phyloP scores from a whole-genome alignment of 768 basidiomycete species.

The Russula olivacea region DNA sequence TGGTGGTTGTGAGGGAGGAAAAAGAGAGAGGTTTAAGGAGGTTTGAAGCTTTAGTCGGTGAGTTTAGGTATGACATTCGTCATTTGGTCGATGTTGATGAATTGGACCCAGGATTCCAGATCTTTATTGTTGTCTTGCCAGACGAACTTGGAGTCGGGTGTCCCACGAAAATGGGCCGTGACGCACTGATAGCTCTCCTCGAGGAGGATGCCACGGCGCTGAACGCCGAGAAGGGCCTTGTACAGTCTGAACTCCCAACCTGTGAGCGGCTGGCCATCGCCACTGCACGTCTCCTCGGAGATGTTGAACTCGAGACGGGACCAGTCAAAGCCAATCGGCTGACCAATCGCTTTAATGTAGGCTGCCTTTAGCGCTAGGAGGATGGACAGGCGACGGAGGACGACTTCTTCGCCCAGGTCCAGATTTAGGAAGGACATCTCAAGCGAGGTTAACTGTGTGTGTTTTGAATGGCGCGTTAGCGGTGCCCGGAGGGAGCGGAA shows the following conservation, averaged over 20 bases:
- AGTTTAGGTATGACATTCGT: constrained; percentile 73
- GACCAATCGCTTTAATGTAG: constrained; percentile 80
- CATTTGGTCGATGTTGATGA: constrained; percentile 77
- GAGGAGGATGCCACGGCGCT: constrained; percentile 47
- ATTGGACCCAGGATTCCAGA: constrained; percentile 76
- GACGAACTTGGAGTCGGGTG: constrained; percentile 57
- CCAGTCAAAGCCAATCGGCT: constrained; percentile 74
- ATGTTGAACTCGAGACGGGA: constrained; percentile 79
- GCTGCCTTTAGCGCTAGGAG: constrained; percentile 74
- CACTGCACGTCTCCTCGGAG: constrained; percentile 51
- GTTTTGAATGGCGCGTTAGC: constrained; percentile 13
- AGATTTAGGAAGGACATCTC: constrained; percentile 51
- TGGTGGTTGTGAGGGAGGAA: background rate
- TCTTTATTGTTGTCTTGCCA: constrained; percentile 65
- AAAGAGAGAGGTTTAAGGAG: background rate
- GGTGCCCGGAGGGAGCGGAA: background rate
- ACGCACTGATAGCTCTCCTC: constrained; percentile 74
- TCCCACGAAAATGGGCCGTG: constrained; percentile 69
- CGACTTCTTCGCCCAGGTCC: constrained; percentile 53
- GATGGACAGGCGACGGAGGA: constrained; percentile 69
- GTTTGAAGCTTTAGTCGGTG: constrained; percentile 39
- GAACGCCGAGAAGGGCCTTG: constrained; percentile 64
- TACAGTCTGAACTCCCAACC: constrained; percentile 89
- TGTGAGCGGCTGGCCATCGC: constrained; percentile 60
- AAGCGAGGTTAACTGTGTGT: constrained; percentile 38